Evolutionary conservation across 805 yeast species (phyloP), one percentile per base, ranked within the genome.

Genomic region (Candida chilensis): DNA sequence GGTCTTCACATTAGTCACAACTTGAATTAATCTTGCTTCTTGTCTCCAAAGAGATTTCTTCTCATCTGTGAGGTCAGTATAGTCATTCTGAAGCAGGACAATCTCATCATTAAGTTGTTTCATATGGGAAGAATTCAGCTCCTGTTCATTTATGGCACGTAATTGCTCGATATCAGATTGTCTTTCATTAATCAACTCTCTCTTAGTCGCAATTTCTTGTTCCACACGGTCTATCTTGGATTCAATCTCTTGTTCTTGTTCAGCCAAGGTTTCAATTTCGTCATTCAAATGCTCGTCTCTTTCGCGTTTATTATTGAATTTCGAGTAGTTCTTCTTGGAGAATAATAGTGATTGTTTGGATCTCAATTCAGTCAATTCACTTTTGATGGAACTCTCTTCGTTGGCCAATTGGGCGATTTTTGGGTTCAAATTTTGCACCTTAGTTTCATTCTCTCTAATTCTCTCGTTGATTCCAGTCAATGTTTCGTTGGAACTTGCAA

Each of bases 21-120:
- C 53, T 3, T 79, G 67, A 26, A 72, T 78, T 9, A 64, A 46
- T 41, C 74, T 74, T 29, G 82, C 74, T 40, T 85, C 92, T 15
- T 78, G 76, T 44, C 96, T 71, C 94, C 95, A 85, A 8, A 79
- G 54, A 6, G 53, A 55, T 45, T 82, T 86, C 41, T 94, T 70
- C 36, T 73, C 66, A 42, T 86, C 95, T 9, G 71, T 64, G 17
- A 74, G 60, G 3, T 47, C 52, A 14, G 58, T 50, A 28, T 73
- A 64, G 16, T 62, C n/a, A n/a, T n/a, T n/a, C n/a, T n/a, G n/a
- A n/a, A n/a, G n/a, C n/a, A n/a, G n/a, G n/a, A n/a, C n/a, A n/a
- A n/a, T n/a, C n/a, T n/a, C n/a, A n/a, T n/a, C n/a, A n/a, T n/a
- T n/a, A n/a, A n/a, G n/a, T n/a, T n/a, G n/a, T n/a, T n/a, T n/a